Evolutionary conservation across 1,284 basidiomycete genomes (phyloP).

Genomic region (Veloboletus limbatus): DNA sequence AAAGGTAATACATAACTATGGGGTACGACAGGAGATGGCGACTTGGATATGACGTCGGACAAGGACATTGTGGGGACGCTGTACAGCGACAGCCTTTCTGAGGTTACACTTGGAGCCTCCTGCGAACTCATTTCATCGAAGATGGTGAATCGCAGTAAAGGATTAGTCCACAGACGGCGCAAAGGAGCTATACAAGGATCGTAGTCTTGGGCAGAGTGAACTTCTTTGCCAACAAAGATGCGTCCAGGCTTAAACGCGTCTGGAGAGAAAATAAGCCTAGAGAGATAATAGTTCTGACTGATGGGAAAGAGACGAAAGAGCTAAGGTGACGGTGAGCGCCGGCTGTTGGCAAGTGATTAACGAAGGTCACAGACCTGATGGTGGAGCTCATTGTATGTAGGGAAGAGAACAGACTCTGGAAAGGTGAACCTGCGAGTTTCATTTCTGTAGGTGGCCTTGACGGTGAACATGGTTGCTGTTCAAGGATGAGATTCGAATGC

Average conservation of each 20-base stretch:
- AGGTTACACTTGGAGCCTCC: slow-evolving; percentile 31
- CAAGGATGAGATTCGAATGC: slow-evolving; percentile 18
- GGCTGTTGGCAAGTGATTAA: slow-evolving; percentile 7
- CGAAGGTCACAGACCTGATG: slow-evolving; percentile 38
- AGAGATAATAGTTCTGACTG: slow-evolving; percentile 56
- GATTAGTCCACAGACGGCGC: slow-evolving; percentile 50
- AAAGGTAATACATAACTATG: slow-evolving; percentile 1
- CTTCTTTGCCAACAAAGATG: slow-evolving; percentile 60
- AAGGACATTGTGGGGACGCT: background rate
- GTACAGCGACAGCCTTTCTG: slow-evolving; percentile 8
- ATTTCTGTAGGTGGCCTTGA: slow-evolving; percentile 52
- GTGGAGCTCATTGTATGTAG: slow-evolving; percentile 41
- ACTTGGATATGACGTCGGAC: background rate
- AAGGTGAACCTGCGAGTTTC: slow-evolving; percentile 52
- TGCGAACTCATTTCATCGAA: slow-evolving; percentile 46
- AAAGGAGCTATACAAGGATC: slow-evolving; percentile 47
- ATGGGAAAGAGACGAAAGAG: slow-evolving; percentile 67
- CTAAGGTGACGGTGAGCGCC: slow-evolving; percentile 38
- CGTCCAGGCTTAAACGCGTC: slow-evolving; percentile 47
- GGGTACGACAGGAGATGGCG: slow-evolving; percentile 7
- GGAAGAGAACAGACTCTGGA: slow-evolving; percentile 38
- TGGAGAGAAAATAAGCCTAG: slow-evolving; percentile 64
- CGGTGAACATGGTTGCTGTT: slow-evolving; percentile 46
- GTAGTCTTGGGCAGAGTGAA: slow-evolving; percentile 58
- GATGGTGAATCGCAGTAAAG: slow-evolving; percentile 61